Base-by-base conservation (phyloP, 78 protist species). In the Dictyostelium brefeldianum region DNA sequence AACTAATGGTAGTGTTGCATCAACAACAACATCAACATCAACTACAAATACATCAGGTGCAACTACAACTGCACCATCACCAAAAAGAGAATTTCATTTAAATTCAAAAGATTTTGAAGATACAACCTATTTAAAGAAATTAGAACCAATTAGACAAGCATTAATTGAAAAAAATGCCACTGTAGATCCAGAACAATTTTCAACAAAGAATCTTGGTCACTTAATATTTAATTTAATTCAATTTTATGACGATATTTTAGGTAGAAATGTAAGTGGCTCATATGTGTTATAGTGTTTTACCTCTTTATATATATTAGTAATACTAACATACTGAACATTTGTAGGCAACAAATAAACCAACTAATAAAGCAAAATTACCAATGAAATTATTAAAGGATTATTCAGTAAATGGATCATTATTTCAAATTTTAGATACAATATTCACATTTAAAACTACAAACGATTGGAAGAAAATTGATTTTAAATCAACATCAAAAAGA, bases 311-410 rank as follows among this genome's bases (percentile, higher is more conserved):
- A 41, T 18, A 5, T 46, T 41, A 20, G 8, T 43, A 46, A 18
- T 22, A 62, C 8, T 9, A 20, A 78, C 14, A 9, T 46, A 59
- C n/a, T n/a, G n/a, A n/a, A 47, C 20, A 10, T 48, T 65, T 48
- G 1, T n/a, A n/a, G 92, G 82, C 78, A 75, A 53, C 47, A 12
- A 65, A 85, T 53, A 85, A 54, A 85, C 83, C 91, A 77, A 14
- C 77, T 14, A 70, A 57, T 43, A 22, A 62, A 43, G 75, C 83
- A 3, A 85, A 85, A 62, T 8, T 85, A 74, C 83, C 92, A 56
- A 15, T 56, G 22, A 85, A 75, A 48, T 25, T 85, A 85, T 85
- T 85, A 18, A 73, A 85, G 75, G 92, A 85, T 41, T 85, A 69
- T 47, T 29, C 71, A 59, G 18, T 65, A 17, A 41, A 22, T 69